phyloP scores from a whole-genome alignment of 176 grass and related monocot genomes.

The Oryza glumipatula region DNA sequence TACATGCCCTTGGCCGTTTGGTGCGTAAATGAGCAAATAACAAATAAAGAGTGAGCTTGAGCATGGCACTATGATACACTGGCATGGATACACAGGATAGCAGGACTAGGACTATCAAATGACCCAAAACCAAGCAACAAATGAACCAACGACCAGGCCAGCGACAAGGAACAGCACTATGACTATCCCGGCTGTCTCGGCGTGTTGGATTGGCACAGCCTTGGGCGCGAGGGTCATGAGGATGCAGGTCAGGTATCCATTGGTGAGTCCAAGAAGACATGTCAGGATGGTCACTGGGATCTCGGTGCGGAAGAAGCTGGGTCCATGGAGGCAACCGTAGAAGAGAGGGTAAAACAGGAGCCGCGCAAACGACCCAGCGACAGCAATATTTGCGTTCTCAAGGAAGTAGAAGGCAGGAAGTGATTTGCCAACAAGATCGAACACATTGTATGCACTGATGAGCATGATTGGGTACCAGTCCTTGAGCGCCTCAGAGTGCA shows the following conservation, averaged over 20 bases:
- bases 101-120: slow-evolving; percentile 44
- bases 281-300: slow-evolving; percentile 76
- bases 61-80: slow-evolving; percentile 10
- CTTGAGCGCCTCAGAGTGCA: slow-evolving; percentile 75
- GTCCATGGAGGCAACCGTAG: slow-evolving; percentile 81
- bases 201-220: slow-evolving; percentile 81
- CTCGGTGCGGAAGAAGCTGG: slow-evolving; percentile 78
- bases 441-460: slow-evolving; percentile 84
- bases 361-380: slow-evolving; percentile 52
- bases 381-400: slow-evolving; percentile 62
- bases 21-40: slow-evolving; percentile 39
- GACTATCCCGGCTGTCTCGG: slow-evolving; percentile 83
- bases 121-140: slow-evolving; percentile 92
- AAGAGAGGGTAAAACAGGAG: slow-evolving; percentile 94
- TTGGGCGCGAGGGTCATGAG: slow-evolving; percentile 95
- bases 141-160: slow-evolving; percentile 69
- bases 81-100: background rate
- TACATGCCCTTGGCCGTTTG: slow-evolving; percentile 11
- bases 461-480: slow-evolving; percentile 97
- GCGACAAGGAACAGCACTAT: slow-evolving; percentile 83
- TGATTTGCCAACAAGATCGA: slow-evolving; percentile 81
- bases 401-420: slow-evolving; percentile 69
- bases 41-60: background rate
- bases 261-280: slow-evolving; percentile 76
- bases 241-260: slow-evolving; percentile 81